A percentile compares a stretch with the other conserved stretches of the same genome.
phyloP scores from a whole-genome alignment of 2,329 filamentous ascomycete genomes.

The Purpureocillium lavendulum region DNA sequence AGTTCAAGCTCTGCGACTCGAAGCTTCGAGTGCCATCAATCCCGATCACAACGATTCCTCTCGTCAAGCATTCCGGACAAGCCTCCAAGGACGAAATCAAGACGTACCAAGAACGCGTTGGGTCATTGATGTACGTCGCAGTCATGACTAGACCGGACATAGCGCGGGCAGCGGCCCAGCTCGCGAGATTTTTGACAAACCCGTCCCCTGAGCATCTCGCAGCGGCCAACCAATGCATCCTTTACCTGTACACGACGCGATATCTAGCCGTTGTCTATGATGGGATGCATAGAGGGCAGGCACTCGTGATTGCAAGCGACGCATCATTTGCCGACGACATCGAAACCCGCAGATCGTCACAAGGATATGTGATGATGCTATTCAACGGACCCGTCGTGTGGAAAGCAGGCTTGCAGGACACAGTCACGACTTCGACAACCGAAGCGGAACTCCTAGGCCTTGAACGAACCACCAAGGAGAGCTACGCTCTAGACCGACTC shows the following conservation, averaged over 20 bases:
- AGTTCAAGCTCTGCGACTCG: neutral
- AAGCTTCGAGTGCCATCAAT: too few relatives aligned
- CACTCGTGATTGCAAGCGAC: neutral
- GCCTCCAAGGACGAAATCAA: neutral
- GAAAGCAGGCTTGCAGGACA: neutral
- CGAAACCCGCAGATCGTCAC: neutral
- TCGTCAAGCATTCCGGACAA: neutral
- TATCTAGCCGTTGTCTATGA: neutral
- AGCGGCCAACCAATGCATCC: neutral
- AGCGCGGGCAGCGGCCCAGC: neutral
- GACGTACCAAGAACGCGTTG: too few relatives aligned
- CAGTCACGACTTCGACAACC: neutral
- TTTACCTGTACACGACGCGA: neutral
- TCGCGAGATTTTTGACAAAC: neutral
- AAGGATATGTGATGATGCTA: neutral
- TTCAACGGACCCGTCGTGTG: neutral
- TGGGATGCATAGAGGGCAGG: neutral
- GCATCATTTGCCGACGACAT: slow-evolving; percentile 1
- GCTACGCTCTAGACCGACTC: neutral
- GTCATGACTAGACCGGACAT: neutral
- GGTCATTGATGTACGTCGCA: too few relatives aligned
- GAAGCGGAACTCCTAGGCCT: neutral
- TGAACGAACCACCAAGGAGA: neutral
- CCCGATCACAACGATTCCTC: neutral
- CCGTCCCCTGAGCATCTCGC: neutral